Evolutionary conservation across 257 asterid genomes (phyloP).

Genomic region (Plectranthus barbatus): DNA sequence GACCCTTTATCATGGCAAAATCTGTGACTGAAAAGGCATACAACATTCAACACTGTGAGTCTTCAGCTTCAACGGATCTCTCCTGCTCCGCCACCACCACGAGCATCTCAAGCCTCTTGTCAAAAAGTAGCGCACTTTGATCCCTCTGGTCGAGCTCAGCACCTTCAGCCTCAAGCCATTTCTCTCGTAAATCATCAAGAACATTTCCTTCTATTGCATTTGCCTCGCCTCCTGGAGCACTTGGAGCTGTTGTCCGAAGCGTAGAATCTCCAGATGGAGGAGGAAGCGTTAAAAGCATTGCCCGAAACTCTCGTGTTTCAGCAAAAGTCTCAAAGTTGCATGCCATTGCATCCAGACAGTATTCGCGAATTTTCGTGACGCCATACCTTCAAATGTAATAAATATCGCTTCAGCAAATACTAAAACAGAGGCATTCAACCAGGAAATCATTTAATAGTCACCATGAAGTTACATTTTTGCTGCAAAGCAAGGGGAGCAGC

Average conservation of each 20-base stretch:
- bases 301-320: conserved; percentile 65
- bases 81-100: conserved; percentile 54
- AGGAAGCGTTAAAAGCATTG: conserved; percentile 80
- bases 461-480: neutral
- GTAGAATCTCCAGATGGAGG: conserved; percentile 90
- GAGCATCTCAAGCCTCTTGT: conserved; percentile 93
- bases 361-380: conserved; percentile 71
- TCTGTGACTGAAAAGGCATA: too few relatives aligned
- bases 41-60: neutral
- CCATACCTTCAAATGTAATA: conserved; percentile 56
- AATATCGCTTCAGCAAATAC: conserved; percentile 1
- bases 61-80: conserved; percentile 25
- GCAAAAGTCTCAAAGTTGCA: conserved; percentile 86
- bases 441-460: neutral
- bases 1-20: too few relatives aligned
- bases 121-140: conserved; percentile 63
- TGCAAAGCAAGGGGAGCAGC: neutral
- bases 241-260: conserved; percentile 77
- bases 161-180: conserved; percentile 90
- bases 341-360: conserved; percentile 71
- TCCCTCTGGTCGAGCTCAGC: conserved; percentile 74
- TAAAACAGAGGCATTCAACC: neutral
- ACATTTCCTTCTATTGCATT: conserved; percentile 50
- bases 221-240: conserved; percentile 83
- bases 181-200: conserved; percentile 84